These are phyloP conservation scores for Dothideomycetes sp. DNA, from an alignment of 2,329 filamentous ascomycete genomes.

Conservation along the genomic window DNA sequence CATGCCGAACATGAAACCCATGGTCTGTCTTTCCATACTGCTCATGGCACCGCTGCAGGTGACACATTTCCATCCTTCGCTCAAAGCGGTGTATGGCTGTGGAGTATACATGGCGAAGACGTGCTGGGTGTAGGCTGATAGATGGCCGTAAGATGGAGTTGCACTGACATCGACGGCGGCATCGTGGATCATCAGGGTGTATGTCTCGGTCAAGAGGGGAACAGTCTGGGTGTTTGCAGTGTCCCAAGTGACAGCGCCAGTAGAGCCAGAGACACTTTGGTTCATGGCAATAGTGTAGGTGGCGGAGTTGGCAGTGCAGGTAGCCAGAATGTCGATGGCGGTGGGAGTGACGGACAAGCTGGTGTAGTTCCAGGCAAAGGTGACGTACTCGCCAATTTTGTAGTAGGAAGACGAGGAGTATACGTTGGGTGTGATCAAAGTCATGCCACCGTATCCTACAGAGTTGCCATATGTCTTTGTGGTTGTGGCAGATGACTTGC, in stretches of 20 bases:
- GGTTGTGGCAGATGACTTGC: conserved; percentile 8
- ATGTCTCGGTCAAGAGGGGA: conserved; percentile 47
- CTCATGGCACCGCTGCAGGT: conserved; percentile 47
- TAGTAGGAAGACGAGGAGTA: conserved; percentile 43
- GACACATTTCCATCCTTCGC: conserved; percentile 30
- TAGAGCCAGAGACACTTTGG: conserved; percentile 33
- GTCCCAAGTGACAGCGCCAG: conserved; percentile 48
- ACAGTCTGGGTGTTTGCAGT: conserved; percentile 41
- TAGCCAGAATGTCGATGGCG: conserved; percentile 50
- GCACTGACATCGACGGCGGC: conserved; percentile 39
- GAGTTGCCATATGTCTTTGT: conserved; percentile 36
- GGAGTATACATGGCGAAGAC: conserved; percentile 53
- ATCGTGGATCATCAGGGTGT: conserved; percentile 55
- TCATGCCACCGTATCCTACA: conserved; percentile 46
- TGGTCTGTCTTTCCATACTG: conserved; percentile 41
- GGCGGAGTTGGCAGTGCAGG: conserved; percentile 46
- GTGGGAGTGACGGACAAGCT: conserved; percentile 48
- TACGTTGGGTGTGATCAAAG: conserved; percentile 48
- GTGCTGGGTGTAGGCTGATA: conserved; percentile 40
- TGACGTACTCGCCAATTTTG: conserved; percentile 48
- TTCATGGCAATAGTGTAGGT: conserved; percentile 54
- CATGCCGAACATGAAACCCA: conserved; percentile 46
- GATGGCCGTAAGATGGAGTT: conserved; percentile 42
- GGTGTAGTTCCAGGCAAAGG: conserved; percentile 61
- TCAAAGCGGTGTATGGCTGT: conserved; percentile 21